Conservation (phyloP, 2,329 filamentous ascomycete genomes). For the Neofusicoccum cordaticola region DNA sequence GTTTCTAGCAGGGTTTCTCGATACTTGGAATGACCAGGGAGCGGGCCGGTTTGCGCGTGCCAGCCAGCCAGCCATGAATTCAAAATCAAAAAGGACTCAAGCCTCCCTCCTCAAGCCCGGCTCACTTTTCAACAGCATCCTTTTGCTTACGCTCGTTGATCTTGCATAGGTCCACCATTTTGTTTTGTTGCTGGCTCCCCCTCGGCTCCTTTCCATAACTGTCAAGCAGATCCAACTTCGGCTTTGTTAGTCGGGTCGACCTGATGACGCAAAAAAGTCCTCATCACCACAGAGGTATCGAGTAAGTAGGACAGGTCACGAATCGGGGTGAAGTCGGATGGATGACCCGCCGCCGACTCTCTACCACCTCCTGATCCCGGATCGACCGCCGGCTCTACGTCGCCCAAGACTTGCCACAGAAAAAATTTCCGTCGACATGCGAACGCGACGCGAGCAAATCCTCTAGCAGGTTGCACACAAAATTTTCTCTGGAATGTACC, state of each 20-base stretch:
- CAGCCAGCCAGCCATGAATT: neutral
- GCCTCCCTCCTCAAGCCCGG: neutral
- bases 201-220: neutral
- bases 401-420: neutral
- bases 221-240: neutral
- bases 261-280: neutral
- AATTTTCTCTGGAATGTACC: neutral
- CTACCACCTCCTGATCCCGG: neutral
- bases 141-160: neutral
- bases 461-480: neutral
- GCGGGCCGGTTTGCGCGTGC: constrained; percentile 8
- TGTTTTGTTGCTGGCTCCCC: neutral
- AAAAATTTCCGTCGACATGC: constrained; percentile 1
- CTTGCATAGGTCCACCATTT: neutral
- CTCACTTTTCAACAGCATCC: neutral
- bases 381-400: neutral
- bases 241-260: neutral
- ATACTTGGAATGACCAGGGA: constrained; percentile 13
- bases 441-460: neutral
- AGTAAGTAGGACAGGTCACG: neutral
- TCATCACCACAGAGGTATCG: neutral
- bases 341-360: neutral
- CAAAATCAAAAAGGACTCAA: constrained; percentile 11
- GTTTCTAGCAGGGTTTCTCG: constrained; percentile 13
- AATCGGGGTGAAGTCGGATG: neutral